A percentile compares a stretch with the other conserved stretches of the same genome.
Evolutionary conservation across 768 basidiomycete genomes (phyloP).

Genomic region (Auriculariales sp.): DNA sequence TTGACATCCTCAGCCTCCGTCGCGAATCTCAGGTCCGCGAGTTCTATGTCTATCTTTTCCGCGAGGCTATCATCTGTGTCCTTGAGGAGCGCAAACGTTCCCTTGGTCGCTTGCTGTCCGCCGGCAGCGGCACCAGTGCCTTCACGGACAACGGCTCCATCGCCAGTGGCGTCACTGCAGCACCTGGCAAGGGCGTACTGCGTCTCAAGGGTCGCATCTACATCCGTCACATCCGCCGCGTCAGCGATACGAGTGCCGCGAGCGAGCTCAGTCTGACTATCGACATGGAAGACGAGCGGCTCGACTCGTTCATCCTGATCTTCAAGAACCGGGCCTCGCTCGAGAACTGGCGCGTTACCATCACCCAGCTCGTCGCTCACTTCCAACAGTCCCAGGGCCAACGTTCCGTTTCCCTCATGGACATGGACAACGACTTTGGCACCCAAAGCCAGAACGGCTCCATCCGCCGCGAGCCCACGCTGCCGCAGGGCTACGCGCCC

Average conservation of each 20-base stretch:
- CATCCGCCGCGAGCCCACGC: constrained; percentile 12
- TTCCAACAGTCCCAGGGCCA: constrained; percentile 28
- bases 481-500: constrained; percentile 38
- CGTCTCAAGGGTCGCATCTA: constrained; percentile 92
- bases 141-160: constrained; percentile 25
- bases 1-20: constrained; percentile 78
- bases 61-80: constrained; percentile 97
- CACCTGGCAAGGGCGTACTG: constrained; percentile 49
- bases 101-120: constrained; percentile 58
- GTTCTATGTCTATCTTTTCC: constrained; percentile 94
- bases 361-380: constrained; percentile 60
- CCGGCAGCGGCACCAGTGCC: constrained; percentile 24
- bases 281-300: constrained; percentile 88
- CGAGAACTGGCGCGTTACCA: constrained; percentile 77
- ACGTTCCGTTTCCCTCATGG: background rate
- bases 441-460: constrained; percentile 27
- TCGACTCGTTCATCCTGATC: constrained; percentile 91
- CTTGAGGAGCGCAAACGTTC: constrained; percentile 87
- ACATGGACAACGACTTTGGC: constrained; percentile 69
- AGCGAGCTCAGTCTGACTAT: constrained; percentile 91
- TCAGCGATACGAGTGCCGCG: constrained; percentile 62
- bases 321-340: constrained; percentile 84
- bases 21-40: constrained; percentile 83
- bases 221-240: constrained; percentile 83
- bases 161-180: constrained; percentile 22